Evolutionary conservation across 169 alveolate species (phyloP), one percentile per base, ranked within the genome.

Genomic region (Theileria luwenshuni): DNA sequence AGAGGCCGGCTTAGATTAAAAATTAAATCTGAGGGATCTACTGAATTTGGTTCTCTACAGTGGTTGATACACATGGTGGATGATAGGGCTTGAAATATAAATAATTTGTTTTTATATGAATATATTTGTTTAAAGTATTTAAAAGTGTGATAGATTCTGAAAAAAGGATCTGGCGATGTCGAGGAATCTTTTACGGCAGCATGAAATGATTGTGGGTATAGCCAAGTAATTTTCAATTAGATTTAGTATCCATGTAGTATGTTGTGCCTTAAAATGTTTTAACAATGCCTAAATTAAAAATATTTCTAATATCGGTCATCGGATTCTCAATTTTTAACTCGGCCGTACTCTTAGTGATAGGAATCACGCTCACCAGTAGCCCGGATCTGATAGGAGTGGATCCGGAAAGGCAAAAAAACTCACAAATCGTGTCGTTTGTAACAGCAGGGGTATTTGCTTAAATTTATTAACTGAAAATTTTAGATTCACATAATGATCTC

Each of bases 401-500:
- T 27, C 49, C 64, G 0, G 59, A 70, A 41, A 25, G 12, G 49
- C 61, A 72, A 69, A 63, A 75, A 25, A 35, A 73, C 72, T 68
- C 75, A 32, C 63, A 65, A 51, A 51, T 79, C 41, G 87, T 77
- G 33, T 79, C 87, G 41, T 79, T 68, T 30, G 59, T 79, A 23
- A 73, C 83, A 21, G 87, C 87, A 56, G 52, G 48, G 77, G 87
- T 79, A 33, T 7, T n/a, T n/a, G n/a, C 69, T 64, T 71, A 25
- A 19, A 33, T 6, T 7, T 12, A 7, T 15, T n/a, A 6, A 13
- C 1, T 32, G 2, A 38, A 7, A 5, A 0, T 42, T 67, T 38
- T 48, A 76, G 86, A 30, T 76, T 17, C 86, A 76, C 35, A 54
- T 41, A 8, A 2, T 76, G 19, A 35, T 56, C 23, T 32, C 54